Evolutionary conservation across 2,329 filamentous ascomycete genomes (phyloP), one percentile per base, ranked within the genome.

Genomic region (Lasiodiplodia sp.): DNA sequence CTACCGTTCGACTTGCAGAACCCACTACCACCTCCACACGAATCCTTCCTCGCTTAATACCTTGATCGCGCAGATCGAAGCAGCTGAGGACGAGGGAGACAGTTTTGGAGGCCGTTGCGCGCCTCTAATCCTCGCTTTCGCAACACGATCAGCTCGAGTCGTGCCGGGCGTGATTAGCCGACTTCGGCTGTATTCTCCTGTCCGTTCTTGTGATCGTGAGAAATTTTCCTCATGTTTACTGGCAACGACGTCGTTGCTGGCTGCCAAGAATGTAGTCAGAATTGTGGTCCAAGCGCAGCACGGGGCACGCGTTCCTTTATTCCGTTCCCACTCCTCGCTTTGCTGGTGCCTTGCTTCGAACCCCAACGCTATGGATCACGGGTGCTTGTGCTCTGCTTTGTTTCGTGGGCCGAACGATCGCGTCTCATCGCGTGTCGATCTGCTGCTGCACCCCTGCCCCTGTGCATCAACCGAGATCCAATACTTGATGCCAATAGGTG

Each of bases 251-350:
- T 44, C 40, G 38, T 40, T 40, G 38, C 38, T 40, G 2, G 40
- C 14, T 18, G 44, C 44, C 44, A 47, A 47, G 44, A 47, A 47
- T 47, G 44, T n/a, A 21, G 44, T 47, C n/a, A 47, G 44, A 47
- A n/a, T 47, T 8, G 44, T 18, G 40, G 44, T 5, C 44, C 44
- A 47, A 47, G 44, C 44, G 44, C 18, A 28, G 44, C 60, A 64
- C 60, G 60, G 47, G 14, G 60, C 60, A 34, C 31, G 37, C 60
- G 60, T 64, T 64, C 60, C 60, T 64, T 63, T 28, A 40, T 44
- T 63, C 44, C 58, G 16, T 51, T 63, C 25, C 18, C 25, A 31
- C 25, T 57, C 31, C 34, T 57, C 18, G 16, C 44, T n/a, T 52
- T 52, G 47, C 44, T 63, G 14, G 37, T 60, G 40, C 60, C 60